These are phyloP conservation scores for Immersiella caudata DNA, from an alignment of 495 filamentous ascomycete genomes.

Conservation along the genomic window DNA sequence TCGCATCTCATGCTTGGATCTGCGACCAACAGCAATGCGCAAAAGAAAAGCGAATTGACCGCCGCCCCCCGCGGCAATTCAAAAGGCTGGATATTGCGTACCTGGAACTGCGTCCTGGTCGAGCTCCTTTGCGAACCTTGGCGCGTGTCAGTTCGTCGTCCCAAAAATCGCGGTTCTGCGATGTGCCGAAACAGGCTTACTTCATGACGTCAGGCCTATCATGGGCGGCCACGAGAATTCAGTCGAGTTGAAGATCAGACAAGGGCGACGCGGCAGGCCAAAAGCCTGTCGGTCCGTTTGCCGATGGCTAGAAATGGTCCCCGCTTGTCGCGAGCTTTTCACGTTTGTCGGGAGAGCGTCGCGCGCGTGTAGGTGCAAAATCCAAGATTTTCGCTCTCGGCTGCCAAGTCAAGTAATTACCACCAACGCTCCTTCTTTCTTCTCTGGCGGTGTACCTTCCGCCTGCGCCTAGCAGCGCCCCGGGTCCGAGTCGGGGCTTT, in stretches of 20 bases:
- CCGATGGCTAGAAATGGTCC: neutral
- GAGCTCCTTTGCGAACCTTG: conserved; percentile 69
- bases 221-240: conserved; percentile 9
- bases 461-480: neutral
- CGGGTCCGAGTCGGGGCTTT: neutral
- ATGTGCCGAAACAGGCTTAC: conserved; percentile 26
- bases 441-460: neutral
- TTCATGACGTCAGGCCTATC: conserved; percentile 40
- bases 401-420: conserved; percentile 6
- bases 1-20: neutral
- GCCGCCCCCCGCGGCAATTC: neutral
- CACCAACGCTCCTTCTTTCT: neutral
- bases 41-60: neutral
- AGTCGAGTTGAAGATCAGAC: conserved; percentile 11
- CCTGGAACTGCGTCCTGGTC: conserved; percentile 82
- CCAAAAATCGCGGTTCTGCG: neutral
- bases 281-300: conserved; percentile 1
- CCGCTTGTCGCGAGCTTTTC: neutral
- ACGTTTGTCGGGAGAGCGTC: neutral
- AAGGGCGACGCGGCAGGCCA: conserved; percentile 16
- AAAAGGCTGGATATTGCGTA: conserved; percentile 31
- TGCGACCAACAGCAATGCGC: neutral
- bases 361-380: neutral
- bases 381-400: conserved; percentile 3
- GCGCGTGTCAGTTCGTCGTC: conserved; percentile 31